Percentiles rank a stretch among this genome's conserved stretches.
Conservation (phyloP, 805 yeast genomes). For the Pichia ethanolica region DNA sequence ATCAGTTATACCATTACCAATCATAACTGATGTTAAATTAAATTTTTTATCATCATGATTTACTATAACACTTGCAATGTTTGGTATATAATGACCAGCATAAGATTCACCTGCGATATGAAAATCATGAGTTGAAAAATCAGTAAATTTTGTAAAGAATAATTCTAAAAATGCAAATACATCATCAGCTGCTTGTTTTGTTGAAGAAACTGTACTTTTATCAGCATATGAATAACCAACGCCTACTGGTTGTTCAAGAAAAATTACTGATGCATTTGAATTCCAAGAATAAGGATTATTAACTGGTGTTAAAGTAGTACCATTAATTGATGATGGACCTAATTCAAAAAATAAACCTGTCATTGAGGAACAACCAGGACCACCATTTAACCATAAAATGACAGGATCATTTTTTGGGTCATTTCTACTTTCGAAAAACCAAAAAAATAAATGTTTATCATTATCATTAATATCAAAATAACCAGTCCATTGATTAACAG, state of each 20-base stretch:
- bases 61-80: conserved; percentile 73
- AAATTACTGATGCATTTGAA: conserved; percentile 74
- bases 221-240: conserved; percentile 62
- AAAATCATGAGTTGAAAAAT: conserved; percentile 49
- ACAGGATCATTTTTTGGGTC: conserved; percentile 84
- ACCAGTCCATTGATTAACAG: conserved; percentile 77
- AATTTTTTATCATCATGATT: conserved; percentile 49
- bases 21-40: conserved; percentile 67
- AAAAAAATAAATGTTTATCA: conserved; percentile 75
- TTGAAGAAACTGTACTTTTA: conserved; percentile 49
- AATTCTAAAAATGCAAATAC: conserved; percentile 73
- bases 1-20: conserved; percentile 90
- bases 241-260: conserved; percentile 83
- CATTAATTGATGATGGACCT: conserved; percentile 66
- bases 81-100: conserved; percentile 93
- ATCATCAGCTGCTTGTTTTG: conserved; percentile 78
- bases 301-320: conserved; percentile 51
- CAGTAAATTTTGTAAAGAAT: conserved; percentile 67
- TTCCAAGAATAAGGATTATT: conserved; percentile 81
- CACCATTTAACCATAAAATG: conserved; percentile 88
- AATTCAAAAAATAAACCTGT: conserved; percentile 83
- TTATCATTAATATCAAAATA: conserved; percentile 57
- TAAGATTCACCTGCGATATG: conserved; percentile 93
- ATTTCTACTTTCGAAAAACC: conserved; percentile 85
- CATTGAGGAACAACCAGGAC: conserved; percentile 89